phyloP scores from a whole-genome alignment of 208 protist species.

The Wallacemonas sp. region DNA sequence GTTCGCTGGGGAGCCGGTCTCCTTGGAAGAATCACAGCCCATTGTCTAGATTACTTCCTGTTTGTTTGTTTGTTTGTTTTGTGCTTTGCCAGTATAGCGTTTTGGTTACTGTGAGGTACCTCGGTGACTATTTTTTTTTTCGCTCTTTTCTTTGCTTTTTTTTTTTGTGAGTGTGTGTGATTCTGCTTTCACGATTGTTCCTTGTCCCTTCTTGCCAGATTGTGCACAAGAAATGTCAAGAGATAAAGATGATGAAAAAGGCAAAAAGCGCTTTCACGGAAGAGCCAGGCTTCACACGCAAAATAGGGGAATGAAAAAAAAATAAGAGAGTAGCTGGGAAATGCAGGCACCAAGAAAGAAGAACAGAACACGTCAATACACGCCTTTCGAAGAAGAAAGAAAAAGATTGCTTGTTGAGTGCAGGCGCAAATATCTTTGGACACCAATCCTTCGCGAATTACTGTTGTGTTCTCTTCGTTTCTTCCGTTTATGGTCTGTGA shows the following conservation, averaged over 20 bases:
- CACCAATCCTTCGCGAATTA: no score
- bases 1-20: background rate
- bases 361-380: background rate
- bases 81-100: background rate
- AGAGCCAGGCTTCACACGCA: no score
- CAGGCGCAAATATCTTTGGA: no score
- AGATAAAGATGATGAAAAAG: slow-evolving; percentile 11
- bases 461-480: no score
- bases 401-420: no score
- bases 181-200: slow-evolving; percentile 3
- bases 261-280: no score
- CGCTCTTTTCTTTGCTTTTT: background rate
- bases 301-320: slow-evolving; percentile 8
- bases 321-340: slow-evolving; percentile 14
- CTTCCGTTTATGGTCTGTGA: no score
- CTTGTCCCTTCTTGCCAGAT: no score
- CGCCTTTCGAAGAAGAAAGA: no score
- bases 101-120: background rate
- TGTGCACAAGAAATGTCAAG: background rate
- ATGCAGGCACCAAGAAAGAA: background rate
- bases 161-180: background rate
- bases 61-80: slow-evolving; percentile 10
- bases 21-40: slow-evolving; percentile 55
- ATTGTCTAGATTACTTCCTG: slow-evolving; percentile 23
- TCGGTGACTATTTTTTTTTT: no score